A percentile compares a stretch with the other conserved stretches of the same genome.
These are phyloP conservation scores for Tephrocybe rancida DNA, from an alignment of 768 basidiomycete genomes.

Conservation along the genomic window DNA sequence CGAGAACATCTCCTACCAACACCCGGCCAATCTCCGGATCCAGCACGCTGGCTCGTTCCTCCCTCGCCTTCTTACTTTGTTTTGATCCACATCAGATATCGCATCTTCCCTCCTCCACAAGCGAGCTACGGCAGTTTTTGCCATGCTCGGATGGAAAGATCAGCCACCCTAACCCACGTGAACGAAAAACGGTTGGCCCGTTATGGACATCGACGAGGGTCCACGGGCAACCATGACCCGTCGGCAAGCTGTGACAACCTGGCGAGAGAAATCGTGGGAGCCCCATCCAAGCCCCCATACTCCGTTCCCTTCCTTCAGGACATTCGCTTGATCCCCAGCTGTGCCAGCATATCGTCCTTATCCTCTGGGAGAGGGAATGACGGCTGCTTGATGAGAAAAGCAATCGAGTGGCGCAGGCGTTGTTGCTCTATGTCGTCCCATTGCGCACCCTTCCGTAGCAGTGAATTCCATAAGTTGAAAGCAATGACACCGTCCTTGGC, in stretches of 20 bases:
- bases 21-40: conserved; percentile 48
- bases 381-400: conserved; percentile 28
- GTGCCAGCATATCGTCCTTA: conserved; percentile 29
- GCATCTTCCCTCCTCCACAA: conserved; percentile 20
- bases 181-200: conserved; percentile 16
- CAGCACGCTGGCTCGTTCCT: conserved; percentile 35
- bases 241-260: conserved; percentile 4
- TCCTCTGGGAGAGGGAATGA: conserved; percentile 16
- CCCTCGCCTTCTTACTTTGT: conserved; percentile 26
- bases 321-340: conserved; percentile 23
- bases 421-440: conserved; percentile 52
- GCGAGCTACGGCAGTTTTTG: conserved; percentile 34
- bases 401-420: conserved; percentile 43
- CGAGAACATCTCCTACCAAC: conserved; percentile 36
- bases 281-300: too few relatives aligned
- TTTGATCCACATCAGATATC: conserved; percentile 38
- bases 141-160: conserved; percentile 28
- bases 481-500: conserved; percentile 53
- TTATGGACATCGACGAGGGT: conserved; percentile 12
- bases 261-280: conserved; percentile 6
- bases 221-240: conserved; percentile 1
- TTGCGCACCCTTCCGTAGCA: conserved; percentile 46
- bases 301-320: not conserved
- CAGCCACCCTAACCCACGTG: conserved; percentile 23
- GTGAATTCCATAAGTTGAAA: conserved; percentile 58